These are phyloP conservation scores for Eragrostis nindensis DNA, from an alignment of 176 grass and related monocot species.

Conservation along the genomic window DNA sequence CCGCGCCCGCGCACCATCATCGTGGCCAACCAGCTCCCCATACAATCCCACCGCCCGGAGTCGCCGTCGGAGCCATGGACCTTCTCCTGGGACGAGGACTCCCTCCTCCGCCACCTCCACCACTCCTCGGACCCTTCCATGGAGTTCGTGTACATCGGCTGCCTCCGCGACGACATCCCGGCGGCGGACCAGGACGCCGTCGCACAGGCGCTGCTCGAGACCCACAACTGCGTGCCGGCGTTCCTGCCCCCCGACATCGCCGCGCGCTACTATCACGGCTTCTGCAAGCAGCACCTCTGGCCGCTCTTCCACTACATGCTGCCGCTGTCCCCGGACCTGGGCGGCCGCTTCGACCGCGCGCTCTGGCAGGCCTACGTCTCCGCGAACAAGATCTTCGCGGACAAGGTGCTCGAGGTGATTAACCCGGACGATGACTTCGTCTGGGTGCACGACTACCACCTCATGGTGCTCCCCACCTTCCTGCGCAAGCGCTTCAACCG, in stretches of 20 bases:
- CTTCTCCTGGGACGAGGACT: conserved; percentile 94
- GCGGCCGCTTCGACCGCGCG: conserved; percentile 83
- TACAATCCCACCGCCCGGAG: conserved; percentile 53
- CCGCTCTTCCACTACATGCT: conserved; percentile 99
- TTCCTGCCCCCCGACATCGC: conserved; percentile 73
- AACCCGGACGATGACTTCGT: conserved; percentile 95
- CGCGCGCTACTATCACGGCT: conserved; percentile 83
- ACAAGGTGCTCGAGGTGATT: conserved; percentile 94
- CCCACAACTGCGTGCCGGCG: conserved; percentile 81
- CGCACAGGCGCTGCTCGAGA: conserved; percentile 77
- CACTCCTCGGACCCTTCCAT: conserved; percentile 56
- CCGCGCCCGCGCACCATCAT: conserved; percentile 82
- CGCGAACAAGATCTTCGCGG: conserved; percentile 94
- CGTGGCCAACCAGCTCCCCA: conserved; percentile 90
- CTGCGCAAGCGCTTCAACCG: conserved; percentile 91
- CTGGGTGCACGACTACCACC: conserved; percentile 99
- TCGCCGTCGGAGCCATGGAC: conserved; percentile 52
- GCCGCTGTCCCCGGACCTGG: conserved; percentile 84
- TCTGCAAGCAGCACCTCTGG: conserved; percentile 99
- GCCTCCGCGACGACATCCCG: conserved; percentile 80
- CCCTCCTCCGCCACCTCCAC: conserved; percentile 84
- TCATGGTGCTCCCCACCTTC: conserved; percentile 95
- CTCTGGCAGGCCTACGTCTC: conserved; percentile 95
- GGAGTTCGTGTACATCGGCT: conserved; percentile 95
- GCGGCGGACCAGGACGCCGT: conserved; percentile 73